Evolutionary conservation across 2,329 filamentous ascomycete genomes (phyloP), one percentile per base, ranked within the genome.

Genomic region (Aspergillus fumigatus): DNA sequence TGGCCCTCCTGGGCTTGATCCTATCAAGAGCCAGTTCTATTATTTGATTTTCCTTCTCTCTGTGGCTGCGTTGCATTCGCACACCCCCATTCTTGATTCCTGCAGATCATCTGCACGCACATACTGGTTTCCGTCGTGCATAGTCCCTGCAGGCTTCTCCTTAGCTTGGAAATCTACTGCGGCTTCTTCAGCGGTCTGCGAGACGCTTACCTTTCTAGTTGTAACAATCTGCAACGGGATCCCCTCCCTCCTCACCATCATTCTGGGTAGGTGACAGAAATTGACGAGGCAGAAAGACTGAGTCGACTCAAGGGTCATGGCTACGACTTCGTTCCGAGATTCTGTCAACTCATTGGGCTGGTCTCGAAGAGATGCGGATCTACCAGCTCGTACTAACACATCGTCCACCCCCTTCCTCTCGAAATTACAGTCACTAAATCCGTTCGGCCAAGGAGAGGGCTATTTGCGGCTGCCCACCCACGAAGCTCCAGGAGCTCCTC

Each of bases 261-360:
- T n/a, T 43, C 38, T 53, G 27, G n/a, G 57, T 32, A 59, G 54
- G 55, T 53, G 43, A 57, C 52, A 45, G 58, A 38, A 43, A 48
- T n/a, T 32, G 47, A 40, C 43, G 47, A 53, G 53, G 50, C 38
- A 45, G 54, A 29, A 29, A 60, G 43, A 26, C 19, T 23, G 11
- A 25, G 50, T 54, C 53, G 41, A 54, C 55, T 56, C 50, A 56
- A 51, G 27, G 27, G 60, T 43, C 52, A 72, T 72, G 70, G 62
- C 70, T 14, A 64, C 68, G 52, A 81, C 86, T 65, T 90, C 90
- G 49, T 97, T 99, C 75, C 86, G 92, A 72, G 91, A 97, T 76
- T 95, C 90, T 23, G 92, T 97, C 82, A 95, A 90, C 80, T 94
- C 91, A 58, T 78, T 97, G 68, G 94, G 94, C 59, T 97, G 94